These are phyloP conservation scores for Eutrema salsugineum DNA, from an alignment of 441 rosid species.

Conservation along the genomic window DNA sequence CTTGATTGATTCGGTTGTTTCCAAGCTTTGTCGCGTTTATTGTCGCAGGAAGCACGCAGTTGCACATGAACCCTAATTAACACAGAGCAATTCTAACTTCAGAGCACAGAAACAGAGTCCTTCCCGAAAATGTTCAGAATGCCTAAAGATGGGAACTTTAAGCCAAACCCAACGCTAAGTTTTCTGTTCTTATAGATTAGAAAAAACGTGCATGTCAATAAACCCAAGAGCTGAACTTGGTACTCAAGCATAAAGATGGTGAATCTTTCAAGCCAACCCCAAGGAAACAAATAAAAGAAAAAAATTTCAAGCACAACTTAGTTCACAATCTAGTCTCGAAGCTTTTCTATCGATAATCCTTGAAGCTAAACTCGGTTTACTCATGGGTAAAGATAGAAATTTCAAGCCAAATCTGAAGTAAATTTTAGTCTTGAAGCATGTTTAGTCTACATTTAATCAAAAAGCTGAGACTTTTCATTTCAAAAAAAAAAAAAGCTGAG, in stretches of 20 bases:
- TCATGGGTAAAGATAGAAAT: not conserved
- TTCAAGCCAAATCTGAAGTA: not conserved
- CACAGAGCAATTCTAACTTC: slow-evolving; percentile 1
- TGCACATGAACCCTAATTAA: slow-evolving; percentile 61
- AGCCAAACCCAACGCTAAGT: not conserved
- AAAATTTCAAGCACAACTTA: not conserved
- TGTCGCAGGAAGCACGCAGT: slow-evolving; percentile 89
- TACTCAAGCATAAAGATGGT: not conserved
- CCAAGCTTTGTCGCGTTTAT: slow-evolving; percentile 61
- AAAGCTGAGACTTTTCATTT: not conserved
- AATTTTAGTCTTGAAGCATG: not conserved
- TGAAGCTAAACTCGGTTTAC: not conserved
- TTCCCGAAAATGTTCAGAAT: not conserved
- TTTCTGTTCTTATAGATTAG: not conserved
- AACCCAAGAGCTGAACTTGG: slow-evolving; percentile 11
- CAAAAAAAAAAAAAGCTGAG: slow-evolving; percentile 1
- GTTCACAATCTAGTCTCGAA: not conserved
- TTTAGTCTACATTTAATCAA: slow-evolving; percentile 2
- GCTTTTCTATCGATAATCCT: not conserved
- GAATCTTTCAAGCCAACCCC: not conserved
- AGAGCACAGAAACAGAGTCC: slow-evolving; percentile 15
- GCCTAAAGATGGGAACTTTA: not conserved
- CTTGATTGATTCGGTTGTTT: slow-evolving; percentile 57
- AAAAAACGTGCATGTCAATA: not conserved
- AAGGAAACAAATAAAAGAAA: not conserved